Evolutionary conservation across 495 filamentous ascomycete species (phyloP).

Genomic region (Patellaria atrata): DNA sequence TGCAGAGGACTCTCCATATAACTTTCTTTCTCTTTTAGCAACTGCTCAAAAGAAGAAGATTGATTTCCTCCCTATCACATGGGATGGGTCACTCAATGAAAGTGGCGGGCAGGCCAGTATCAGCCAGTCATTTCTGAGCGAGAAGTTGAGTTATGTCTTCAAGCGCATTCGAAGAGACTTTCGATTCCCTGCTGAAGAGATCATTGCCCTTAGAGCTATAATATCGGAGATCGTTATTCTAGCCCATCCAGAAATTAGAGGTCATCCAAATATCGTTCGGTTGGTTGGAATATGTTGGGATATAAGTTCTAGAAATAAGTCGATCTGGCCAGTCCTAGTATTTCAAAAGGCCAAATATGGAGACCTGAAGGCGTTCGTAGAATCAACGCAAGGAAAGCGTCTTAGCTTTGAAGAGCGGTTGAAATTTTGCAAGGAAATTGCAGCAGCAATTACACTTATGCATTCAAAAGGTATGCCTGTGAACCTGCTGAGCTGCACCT

Average conservation of each 20-base stretch:
- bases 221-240: slow-evolving; percentile 5
- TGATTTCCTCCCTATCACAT: slow-evolving; percentile 13
- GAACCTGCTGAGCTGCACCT: neutral
- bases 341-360: slow-evolving; percentile 16
- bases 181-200: neutral
- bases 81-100: slow-evolving; percentile 9
- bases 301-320: slow-evolving; percentile 3
- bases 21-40: slow-evolving; percentile 12
- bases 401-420: slow-evolving; percentile 10
- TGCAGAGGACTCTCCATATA: slow-evolving; percentile 10
- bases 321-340: slow-evolving; percentile 18
- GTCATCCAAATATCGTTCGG: slow-evolving; percentile 11
- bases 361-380: slow-evolving; percentile 15
- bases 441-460: slow-evolving; percentile 12
- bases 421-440: slow-evolving; percentile 10
- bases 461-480: slow-evolving; percentile 13
- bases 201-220: neutral
- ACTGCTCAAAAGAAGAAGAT: slow-evolving; percentile 9
- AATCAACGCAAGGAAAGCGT: slow-evolving; percentile 1
- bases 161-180: slow-evolving; percentile 6
- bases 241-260: slow-evolving; percentile 4
- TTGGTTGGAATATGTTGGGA: slow-evolving; percentile 19
- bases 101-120: slow-evolving; percentile 10
- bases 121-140: slow-evolving; percentile 5
- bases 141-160: slow-evolving; percentile 14